Conservation (phyloP, 2,329 filamentous ascomycete genomes). For the Alternaria sp. region DNA sequence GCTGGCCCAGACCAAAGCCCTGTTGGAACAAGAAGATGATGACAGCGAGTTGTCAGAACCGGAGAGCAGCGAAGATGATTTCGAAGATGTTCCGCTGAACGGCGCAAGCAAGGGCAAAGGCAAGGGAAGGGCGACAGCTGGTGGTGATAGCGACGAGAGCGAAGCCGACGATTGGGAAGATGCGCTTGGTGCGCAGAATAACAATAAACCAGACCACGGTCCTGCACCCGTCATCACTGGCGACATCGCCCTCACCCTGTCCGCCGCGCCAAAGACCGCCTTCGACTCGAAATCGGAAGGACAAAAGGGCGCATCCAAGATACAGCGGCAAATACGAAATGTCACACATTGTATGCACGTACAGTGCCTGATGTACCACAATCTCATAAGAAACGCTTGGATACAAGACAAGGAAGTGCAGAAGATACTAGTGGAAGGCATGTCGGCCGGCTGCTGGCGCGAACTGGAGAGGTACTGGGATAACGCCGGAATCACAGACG, state of each 20-base stretch:
- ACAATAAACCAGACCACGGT: slow-evolving; percentile 40
- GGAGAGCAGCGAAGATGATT: slow-evolving; percentile 55
- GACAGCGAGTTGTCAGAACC: slow-evolving; percentile 49
- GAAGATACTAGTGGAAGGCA: slow-evolving; percentile 34
- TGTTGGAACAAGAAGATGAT: slow-evolving; percentile 51
- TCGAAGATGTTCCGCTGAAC: slow-evolving; percentile 54
- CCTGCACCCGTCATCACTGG: slow-evolving; percentile 60
- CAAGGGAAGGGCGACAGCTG: slow-evolving; percentile 50
- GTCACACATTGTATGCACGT: slow-evolving; percentile 90
- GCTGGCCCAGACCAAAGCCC: slow-evolving; percentile 41
- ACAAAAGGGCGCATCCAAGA: slow-evolving; percentile 86
- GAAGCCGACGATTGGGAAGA: slow-evolving; percentile 51
- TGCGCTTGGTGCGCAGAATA: slow-evolving; percentile 47
- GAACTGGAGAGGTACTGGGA: slow-evolving; percentile 52
- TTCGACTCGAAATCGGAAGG: slow-evolving; percentile 54
- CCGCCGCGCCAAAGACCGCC: slow-evolving; percentile 27
- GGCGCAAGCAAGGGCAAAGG: slow-evolving; percentile 44
- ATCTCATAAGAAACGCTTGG: slow-evolving; percentile 65
- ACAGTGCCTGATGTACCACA: slow-evolving; percentile 86
- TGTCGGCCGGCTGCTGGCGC: slow-evolving; percentile 43
- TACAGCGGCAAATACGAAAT: slow-evolving; percentile 77
- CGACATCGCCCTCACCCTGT: slow-evolving; percentile 76
- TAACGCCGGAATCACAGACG: slow-evolving; percentile 86
- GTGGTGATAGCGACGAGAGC: slow-evolving; percentile 42
- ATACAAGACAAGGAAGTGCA: slow-evolving; percentile 45